Conservation (phyloP, 371 early-diverging fungal species). For the Nematocida minor region DNA sequence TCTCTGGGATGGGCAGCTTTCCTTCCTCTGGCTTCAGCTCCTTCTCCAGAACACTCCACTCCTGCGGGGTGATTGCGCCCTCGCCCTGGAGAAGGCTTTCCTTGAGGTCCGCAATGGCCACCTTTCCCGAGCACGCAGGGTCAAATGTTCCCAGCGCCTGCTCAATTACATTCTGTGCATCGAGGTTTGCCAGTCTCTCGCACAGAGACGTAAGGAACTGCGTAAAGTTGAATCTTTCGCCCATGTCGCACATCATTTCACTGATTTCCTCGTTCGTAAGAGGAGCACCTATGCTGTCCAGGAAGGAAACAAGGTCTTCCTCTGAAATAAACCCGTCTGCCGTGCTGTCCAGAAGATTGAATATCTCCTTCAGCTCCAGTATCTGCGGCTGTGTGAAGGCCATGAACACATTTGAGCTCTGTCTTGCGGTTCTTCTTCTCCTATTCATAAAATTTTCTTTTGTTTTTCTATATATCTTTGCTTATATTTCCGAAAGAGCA, state of each 20-base stretch:
- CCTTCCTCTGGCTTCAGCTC: constrained; percentile 26
- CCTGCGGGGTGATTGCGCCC: not conserved
- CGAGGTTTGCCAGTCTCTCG: constrained; percentile 78
- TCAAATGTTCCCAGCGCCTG: constrained; percentile 81
- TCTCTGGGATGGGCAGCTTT: not conserved
- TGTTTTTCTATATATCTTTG: constrained; percentile 36
- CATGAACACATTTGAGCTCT: constrained; percentile 94
- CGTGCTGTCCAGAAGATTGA: constrained; percentile 81
- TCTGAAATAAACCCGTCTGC: constrained; percentile 75
- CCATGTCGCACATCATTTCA: constrained; percentile 77
- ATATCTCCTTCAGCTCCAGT: constrained; percentile 83
- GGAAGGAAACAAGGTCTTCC: constrained; percentile 78
- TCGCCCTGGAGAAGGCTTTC: not conserved
- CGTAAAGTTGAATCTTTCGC: constrained; percentile 75
- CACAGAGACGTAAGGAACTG: constrained; percentile 84
- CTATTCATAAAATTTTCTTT: constrained; percentile 50
- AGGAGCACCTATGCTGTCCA: constrained; percentile 69
- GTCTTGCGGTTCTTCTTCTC: constrained; percentile 57
- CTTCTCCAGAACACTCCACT: constrained; percentile 44
- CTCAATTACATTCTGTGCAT: constrained; percentile 75
- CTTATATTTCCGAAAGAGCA: constrained; percentile 19
- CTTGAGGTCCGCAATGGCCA: constrained; percentile 20
- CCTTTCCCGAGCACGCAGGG: not conserved
- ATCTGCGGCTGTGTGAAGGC: constrained; percentile 93
- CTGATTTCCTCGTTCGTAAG: constrained; percentile 76